Evolutionary conservation across 2,329 filamentous ascomycete genomes (phyloP).

Genomic region (Neofusicoccum laricinum): DNA sequence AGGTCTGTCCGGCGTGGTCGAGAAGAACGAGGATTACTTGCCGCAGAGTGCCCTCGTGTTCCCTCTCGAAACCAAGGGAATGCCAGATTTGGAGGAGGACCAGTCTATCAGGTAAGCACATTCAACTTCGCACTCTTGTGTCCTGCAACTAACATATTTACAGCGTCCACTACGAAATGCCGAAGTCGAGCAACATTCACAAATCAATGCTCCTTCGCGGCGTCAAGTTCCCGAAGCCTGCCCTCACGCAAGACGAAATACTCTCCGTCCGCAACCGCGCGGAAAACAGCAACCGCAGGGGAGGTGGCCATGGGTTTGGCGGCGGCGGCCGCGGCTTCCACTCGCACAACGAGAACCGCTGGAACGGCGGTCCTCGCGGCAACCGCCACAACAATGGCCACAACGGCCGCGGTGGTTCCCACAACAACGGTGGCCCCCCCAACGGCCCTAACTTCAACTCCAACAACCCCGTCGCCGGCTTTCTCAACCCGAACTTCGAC

Average conservation of each 20-base stretch:
- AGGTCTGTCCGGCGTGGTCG: constrained; percentile 75
- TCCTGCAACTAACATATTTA: background rate
- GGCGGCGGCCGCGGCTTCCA: constrained; percentile 44
- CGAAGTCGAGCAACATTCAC: constrained; percentile 67
- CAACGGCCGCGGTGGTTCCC: constrained; percentile 14
- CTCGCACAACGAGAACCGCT: constrained; percentile 17
- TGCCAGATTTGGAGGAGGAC: constrained; percentile 80
- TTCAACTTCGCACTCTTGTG: background rate
- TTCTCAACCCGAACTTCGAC: constrained; percentile 25
- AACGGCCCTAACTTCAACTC: constrained; percentile 14
- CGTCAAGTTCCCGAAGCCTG: constrained; percentile 67
- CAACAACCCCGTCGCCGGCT: constrained; percentile 27
- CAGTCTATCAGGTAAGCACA: constrained; percentile 72
- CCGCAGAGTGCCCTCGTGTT: constrained; percentile 80
- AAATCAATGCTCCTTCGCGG: constrained; percentile 94
- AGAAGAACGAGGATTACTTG: constrained; percentile 79
- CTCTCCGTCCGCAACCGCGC: constrained; percentile 68
- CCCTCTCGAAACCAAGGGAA: constrained; percentile 66
- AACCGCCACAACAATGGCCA: constrained; percentile 24
- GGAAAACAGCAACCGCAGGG: constrained; percentile 63
- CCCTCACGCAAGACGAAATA: constrained; percentile 72
- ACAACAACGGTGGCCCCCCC: constrained; percentile 13
- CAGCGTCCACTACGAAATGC: constrained; percentile 85
- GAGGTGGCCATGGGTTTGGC: constrained; percentile 64
- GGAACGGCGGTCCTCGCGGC: constrained; percentile 22